Conservation (phyloP, 2,329 filamentous ascomycete species). For the Monosporascus cannonballus region DNA sequence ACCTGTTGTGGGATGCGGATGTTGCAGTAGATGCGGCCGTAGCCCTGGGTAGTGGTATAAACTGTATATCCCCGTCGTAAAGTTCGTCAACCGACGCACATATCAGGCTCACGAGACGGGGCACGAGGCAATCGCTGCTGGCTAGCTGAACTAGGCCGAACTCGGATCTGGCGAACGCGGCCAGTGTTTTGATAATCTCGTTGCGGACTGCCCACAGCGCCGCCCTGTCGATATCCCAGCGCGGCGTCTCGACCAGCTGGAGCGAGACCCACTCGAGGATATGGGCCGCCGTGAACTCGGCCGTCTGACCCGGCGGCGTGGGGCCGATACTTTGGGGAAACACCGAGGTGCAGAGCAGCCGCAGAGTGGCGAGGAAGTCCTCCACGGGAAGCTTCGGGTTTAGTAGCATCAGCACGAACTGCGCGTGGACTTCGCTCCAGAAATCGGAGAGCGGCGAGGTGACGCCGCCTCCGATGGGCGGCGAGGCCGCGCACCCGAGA, state of each 20-base stretch:
- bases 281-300: constrained; percentile 35
- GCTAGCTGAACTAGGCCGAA: constrained; percentile 63
- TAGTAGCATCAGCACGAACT: constrained; percentile 62
- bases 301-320: constrained; percentile 41
- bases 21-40: not conserved
- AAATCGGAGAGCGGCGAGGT: constrained; percentile 40
- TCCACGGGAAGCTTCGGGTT: constrained; percentile 57
- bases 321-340: constrained; percentile 61
- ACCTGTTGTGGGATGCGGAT: not conserved
- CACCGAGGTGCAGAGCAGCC: constrained; percentile 61
- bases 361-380: constrained; percentile 59
- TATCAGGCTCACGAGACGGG: constrained; percentile 64
- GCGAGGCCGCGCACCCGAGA: constrained; percentile 47
- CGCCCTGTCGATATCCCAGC: constrained; percentile 32
- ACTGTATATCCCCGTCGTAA: constrained; percentile 51
- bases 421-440: constrained; percentile 62
- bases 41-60: constrained; percentile 7
- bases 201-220: constrained; percentile 37
- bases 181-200: constrained; percentile 46
- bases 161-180: constrained; percentile 54
- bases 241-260: constrained; percentile 53
- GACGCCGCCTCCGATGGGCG: constrained; percentile 14
- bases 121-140: constrained; percentile 62
- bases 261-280: constrained; percentile 59
- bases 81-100: constrained; percentile 65